phyloP scores from a whole-genome alignment of 1,284 basidiomycete species.

The Apiotrichum gracile region DNA sequence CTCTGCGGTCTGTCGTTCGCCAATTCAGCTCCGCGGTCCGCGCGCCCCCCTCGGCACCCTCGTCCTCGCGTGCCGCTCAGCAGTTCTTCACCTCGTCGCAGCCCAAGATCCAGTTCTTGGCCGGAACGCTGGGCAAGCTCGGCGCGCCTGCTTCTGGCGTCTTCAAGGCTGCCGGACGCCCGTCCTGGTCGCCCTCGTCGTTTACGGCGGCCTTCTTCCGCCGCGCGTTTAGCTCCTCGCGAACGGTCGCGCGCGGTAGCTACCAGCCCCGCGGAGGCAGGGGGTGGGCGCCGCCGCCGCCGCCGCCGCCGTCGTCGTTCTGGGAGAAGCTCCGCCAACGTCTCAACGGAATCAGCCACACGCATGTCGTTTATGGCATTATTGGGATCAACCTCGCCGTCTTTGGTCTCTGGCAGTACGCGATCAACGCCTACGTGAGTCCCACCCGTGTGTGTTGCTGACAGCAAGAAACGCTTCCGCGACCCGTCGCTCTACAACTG shows the following conservation, averaged over 20 bases:
- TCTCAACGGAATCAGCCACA: constrained; percentile 1
- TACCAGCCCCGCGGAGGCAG: background rate
- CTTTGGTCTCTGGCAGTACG: constrained; percentile 46
- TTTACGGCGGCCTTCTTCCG: background rate
- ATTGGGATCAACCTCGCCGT: constrained; percentile 41
- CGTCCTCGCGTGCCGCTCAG: background rate
- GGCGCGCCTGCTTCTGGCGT: background rate
- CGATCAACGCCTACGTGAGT: constrained; percentile 31
- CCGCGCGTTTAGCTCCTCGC: constrained; percentile 5
- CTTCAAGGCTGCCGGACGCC: background rate
- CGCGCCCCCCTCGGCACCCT: background rate
- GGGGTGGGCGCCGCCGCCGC: background rate
- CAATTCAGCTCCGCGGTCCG: background rate
- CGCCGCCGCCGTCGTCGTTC: background rate
- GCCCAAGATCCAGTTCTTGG: constrained; percentile 1
- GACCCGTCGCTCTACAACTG: constrained; percentile 55
- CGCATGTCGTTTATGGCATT: constrained; percentile 11
- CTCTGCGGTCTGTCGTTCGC: background rate
- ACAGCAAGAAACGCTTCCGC: constrained; percentile 37
- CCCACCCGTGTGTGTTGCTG: background rate
- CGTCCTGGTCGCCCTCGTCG: background rate
- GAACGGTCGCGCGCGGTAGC: background rate
- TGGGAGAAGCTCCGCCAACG: background rate
- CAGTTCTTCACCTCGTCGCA: constrained; percentile 6
- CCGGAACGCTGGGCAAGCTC: background rate